Evolutionary conservation across 108 stramenopile species (phyloP).

Genomic region (Skeletonema grethae): DNA sequence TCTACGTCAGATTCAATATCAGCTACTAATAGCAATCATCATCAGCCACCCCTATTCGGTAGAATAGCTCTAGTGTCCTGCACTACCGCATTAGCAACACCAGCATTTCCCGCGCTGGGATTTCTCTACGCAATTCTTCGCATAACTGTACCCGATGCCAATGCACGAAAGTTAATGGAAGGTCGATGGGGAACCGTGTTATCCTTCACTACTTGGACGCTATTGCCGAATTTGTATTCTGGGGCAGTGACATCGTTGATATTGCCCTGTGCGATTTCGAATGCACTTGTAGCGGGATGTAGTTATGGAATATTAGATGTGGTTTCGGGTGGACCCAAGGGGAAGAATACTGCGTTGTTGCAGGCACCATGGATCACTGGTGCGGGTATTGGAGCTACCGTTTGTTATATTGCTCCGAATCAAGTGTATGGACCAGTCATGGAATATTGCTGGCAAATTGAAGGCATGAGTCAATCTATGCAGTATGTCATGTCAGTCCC

Average conservation of each 20-base stretch:
- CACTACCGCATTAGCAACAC: conserved; percentile 49
- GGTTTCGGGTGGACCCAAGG: conserved; percentile 11
- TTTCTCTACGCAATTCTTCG: conserved; percentile 42
- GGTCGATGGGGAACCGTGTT: conserved; percentile 45
- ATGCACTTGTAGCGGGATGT: conserved; percentile 44
- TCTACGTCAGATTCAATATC: neutral
- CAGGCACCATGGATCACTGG: conserved; percentile 38
- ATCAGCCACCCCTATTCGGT: conserved; percentile 41
- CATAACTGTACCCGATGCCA: conserved; percentile 29
- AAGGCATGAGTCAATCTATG: conserved; percentile 41
- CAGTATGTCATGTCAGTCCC: conserved; percentile 28
- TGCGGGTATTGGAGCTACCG: conserved; percentile 43
- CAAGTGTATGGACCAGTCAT: conserved; percentile 43
- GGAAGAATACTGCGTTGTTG: conserved; percentile 2
- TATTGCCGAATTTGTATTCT: conserved; percentile 40
- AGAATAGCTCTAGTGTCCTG: conserved; percentile 47
- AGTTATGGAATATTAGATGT: conserved; percentile 37
- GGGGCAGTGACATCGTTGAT: conserved; percentile 37
- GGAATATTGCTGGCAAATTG: conserved; percentile 36
- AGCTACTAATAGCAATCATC: neutral
- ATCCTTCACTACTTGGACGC: conserved; percentile 44
- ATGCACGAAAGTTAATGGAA: conserved; percentile 39
- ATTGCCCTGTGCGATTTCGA: conserved; percentile 47
- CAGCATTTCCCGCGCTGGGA: conserved; percentile 50
- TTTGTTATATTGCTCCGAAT: conserved; percentile 47